These are phyloP conservation scores for Galerina sulciceps DNA, from an alignment of 768 basidiomycete species.

Conservation along the genomic window DNA sequence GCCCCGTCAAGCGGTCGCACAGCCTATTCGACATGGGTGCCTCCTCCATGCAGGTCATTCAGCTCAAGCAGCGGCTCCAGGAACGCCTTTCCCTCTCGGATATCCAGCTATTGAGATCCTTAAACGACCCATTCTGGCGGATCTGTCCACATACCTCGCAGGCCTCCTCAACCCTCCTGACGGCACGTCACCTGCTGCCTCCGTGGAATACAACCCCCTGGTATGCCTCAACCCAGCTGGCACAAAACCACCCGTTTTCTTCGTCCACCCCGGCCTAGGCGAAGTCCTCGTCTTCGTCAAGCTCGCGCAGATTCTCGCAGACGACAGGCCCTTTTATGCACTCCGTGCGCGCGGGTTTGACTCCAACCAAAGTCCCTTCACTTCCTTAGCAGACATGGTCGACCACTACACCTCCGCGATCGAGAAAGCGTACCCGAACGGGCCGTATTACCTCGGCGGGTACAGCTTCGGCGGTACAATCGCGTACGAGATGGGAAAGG, in stretches of 20 bases:
- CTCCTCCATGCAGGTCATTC: conserved; percentile 2
- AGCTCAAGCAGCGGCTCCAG: not conserved
- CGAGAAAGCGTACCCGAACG: not conserved
- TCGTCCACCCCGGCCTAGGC: not conserved
- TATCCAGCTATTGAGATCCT: not conserved
- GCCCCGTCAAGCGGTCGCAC: not conserved
- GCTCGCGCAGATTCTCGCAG: not conserved
- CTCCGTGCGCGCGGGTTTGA: not conserved
- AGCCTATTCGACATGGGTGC: not conserved
- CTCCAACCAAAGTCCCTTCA: not conserved
- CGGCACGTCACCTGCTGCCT: not conserved
- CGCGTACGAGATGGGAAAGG: not conserved
- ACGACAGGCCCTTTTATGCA: not conserved
- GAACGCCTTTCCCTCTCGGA: not conserved
- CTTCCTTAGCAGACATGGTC: not conserved
- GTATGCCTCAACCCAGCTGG: not conserved
- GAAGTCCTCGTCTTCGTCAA: not conserved
- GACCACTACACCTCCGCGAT: not conserved
- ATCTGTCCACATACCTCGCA: not conserved
- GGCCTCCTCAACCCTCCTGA: not conserved
- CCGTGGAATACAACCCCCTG: not conserved
- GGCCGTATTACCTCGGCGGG: not conserved
- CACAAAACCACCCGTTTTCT: not conserved
- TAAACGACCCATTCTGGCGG: not conserved
- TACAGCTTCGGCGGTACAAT: not conserved